Evolutionary conservation across 768 basidiomycete genomes (phyloP).

Genomic region (Tricholoma flavovirens): DNA sequence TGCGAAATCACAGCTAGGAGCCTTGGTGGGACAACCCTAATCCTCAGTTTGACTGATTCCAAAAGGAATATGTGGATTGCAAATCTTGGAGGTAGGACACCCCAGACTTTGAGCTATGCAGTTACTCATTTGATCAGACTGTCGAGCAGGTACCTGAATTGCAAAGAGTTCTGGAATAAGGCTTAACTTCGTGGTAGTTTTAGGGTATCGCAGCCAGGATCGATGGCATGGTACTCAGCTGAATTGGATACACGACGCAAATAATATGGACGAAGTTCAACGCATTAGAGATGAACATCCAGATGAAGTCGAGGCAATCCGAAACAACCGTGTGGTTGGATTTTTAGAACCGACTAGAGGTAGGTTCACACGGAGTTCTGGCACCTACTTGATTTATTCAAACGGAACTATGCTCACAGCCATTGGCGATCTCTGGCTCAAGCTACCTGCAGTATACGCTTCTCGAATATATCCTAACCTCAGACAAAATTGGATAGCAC

Average conservation of each 20-base stretch:
- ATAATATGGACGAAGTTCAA: constrained; percentile 33
- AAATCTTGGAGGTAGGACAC: constrained; percentile 38
- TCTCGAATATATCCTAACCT: constrained; percentile 40
- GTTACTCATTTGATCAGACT: constrained; percentile 45
- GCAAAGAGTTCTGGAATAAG: not conserved
- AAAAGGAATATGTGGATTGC: constrained; percentile 52
- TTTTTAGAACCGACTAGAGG: constrained; percentile 54
- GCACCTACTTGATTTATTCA: not conserved
- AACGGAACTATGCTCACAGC: constrained; percentile 25
- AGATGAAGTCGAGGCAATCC: constrained; percentile 36
- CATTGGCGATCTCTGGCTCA: constrained; percentile 50
- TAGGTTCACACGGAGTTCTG: constrained; percentile 15
- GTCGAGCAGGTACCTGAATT: constrained; percentile 31
- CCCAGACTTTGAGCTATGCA: constrained; percentile 25
- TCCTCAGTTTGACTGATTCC: constrained; percentile 47
- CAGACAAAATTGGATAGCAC: constrained; percentile 29
- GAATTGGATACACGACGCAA: constrained; percentile 46
- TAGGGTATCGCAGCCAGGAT: constrained; percentile 31
- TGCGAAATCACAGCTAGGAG: constrained; percentile 21
- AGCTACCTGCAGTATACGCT: constrained; percentile 44
- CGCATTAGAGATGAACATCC: constrained; percentile 42
- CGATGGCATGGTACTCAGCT: constrained; percentile 34
- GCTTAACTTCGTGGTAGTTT: constrained; percentile 24
- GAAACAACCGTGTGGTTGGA: constrained; percentile 44
- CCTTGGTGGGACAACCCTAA: constrained; percentile 49